Base-by-base conservation (phyloP, 441 rosid species). In the Erodium moschatum region DNA sequence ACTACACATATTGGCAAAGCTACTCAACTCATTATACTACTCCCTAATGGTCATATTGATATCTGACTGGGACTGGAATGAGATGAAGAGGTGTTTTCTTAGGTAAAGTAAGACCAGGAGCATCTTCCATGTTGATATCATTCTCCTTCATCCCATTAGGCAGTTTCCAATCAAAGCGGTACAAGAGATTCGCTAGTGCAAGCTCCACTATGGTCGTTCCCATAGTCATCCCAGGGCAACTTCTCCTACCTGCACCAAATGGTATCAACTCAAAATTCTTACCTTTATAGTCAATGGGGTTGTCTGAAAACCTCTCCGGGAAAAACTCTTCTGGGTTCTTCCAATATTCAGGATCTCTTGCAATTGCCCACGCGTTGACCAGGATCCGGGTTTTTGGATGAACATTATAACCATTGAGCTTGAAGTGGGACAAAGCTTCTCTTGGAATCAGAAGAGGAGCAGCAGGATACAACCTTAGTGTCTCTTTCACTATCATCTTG, bases 401-500 rank as follows among this genome's bases (percentile, higher is more conserved):
- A 1, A 46, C 52, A 12, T 46, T 15, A 46, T 46, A 12, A 3
- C 52, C 79, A n/a, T 73, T 74, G 71, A 86, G 72, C 35, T 77
- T 69, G 16, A 75, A 81, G 15, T 76, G 73, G 0, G 85, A 73
- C 50, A 80, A 76, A 42, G 76, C 65, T 81, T 84, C 82, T 75
- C 90, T 83, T 42, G 87, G 70, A 10, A 85, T 68, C n/a, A 83
- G 54, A 19, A 86, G 50, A 6, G 86, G 86, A n/a, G 24, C 44
- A 0, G 44, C 10, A 38, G 10, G 44, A 7, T 38, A 7, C 44
- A 38, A 5, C 3, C 31, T 29, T 1, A 29, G 3, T 1, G 31
- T 29, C 44, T 88, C 91, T 75, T 86, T 88, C 19, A 81, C 64
- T 3, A 82, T 79, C 84, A 82, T 67, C 35, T 83, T 79, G 0